These are phyloP conservation scores for Umbellularia californica DNA, from an alignment of 164 flowering plant genomes.

Conservation along the genomic window DNA sequence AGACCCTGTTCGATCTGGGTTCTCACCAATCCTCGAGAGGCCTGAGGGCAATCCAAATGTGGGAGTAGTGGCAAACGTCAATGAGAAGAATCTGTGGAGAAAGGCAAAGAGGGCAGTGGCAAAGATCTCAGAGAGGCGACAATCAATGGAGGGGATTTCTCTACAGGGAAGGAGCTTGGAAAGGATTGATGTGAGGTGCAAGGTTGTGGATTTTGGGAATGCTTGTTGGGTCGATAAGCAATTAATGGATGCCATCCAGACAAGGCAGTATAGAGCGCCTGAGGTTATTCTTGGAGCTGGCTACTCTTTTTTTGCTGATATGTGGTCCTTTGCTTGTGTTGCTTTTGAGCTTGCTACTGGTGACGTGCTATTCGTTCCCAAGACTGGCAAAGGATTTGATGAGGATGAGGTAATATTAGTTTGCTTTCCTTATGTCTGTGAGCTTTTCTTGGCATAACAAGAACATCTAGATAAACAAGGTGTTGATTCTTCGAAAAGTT, in stretches of 20 bases:
- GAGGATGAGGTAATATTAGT: slow-evolving; percentile 73
- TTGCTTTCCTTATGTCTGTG: not conserved
- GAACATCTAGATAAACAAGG: not conserved
- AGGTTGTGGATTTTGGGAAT: slow-evolving; percentile 94
- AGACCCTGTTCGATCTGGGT: slow-evolving; percentile 69
- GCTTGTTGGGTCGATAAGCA: slow-evolving; percentile 85
- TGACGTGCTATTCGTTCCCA: slow-evolving; percentile 87
- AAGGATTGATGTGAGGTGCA: slow-evolving; percentile 79
- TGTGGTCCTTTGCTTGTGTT: slow-evolving; percentile 97
- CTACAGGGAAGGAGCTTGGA: slow-evolving; percentile 50
- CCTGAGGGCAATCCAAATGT: slow-evolving; percentile 75
- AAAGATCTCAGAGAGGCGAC: slow-evolving; percentile 61
- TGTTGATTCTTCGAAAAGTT: not conserved
- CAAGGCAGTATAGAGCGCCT: slow-evolving; percentile 94
- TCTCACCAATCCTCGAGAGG: slow-evolving; percentile 70
- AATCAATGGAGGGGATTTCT: slow-evolving; percentile 48
- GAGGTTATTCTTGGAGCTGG: slow-evolving; percentile 78
- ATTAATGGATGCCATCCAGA: slow-evolving; percentile 75
- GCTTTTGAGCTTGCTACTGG: slow-evolving; percentile 96
- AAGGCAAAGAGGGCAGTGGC: slow-evolving; percentile 82
- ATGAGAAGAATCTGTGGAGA: slow-evolving; percentile 71
- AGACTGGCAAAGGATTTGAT: slow-evolving; percentile 61
- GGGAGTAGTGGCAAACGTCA: slow-evolving; percentile 38
- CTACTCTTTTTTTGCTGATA: slow-evolving; percentile 71
- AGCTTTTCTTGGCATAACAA: no score